phyloP scores from a whole-genome alignment of 805 yeast species.

The Metschnikowia henanensis region DNA sequence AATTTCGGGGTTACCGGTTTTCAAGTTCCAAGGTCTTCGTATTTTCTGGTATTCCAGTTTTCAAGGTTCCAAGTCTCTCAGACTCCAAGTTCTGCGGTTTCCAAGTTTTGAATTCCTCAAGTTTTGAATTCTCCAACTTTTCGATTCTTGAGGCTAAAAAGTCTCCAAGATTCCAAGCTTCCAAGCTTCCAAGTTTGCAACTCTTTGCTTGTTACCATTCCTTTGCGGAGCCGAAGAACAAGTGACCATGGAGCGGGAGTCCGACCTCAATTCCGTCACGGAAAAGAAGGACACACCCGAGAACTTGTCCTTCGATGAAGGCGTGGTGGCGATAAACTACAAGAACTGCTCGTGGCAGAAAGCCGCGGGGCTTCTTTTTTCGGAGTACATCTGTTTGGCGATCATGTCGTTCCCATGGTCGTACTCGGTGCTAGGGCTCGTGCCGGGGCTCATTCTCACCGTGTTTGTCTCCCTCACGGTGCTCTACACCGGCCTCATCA shows the following conservation, averaged over 20 bases:
- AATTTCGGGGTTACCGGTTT: too few species aligned
- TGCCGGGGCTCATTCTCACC: constrained; percentile 58
- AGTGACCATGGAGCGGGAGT: constrained; percentile 1
- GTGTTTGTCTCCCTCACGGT: constrained; percentile 50
- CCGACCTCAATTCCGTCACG: background rate
- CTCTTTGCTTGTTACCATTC: background rate
- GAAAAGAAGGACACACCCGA: constrained; percentile 4
- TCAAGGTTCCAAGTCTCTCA: too few species aligned
- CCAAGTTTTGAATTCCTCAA: too few species aligned
- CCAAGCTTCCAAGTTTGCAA: too few species aligned
- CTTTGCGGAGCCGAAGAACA: background rate
- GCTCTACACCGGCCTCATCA: constrained; percentile 54
- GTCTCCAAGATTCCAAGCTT: too few species aligned
- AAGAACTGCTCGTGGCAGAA: constrained; percentile 56
- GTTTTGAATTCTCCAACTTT: too few species aligned
- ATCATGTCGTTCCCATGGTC: constrained; percentile 70
- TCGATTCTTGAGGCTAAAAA: too few species aligned
- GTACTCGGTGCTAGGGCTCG: constrained; percentile 56
- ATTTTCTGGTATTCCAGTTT: too few species aligned
- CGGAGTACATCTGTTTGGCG: constrained; percentile 62
- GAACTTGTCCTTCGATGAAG: constrained; percentile 9
- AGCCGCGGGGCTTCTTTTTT: constrained; percentile 58
- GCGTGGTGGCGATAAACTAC: constrained; percentile 39
- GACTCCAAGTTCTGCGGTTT: too few species aligned
- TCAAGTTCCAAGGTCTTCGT: too few species aligned